Conservation (phyloP, 805 yeast species). For the Priceomyces haplophilus region DNA sequence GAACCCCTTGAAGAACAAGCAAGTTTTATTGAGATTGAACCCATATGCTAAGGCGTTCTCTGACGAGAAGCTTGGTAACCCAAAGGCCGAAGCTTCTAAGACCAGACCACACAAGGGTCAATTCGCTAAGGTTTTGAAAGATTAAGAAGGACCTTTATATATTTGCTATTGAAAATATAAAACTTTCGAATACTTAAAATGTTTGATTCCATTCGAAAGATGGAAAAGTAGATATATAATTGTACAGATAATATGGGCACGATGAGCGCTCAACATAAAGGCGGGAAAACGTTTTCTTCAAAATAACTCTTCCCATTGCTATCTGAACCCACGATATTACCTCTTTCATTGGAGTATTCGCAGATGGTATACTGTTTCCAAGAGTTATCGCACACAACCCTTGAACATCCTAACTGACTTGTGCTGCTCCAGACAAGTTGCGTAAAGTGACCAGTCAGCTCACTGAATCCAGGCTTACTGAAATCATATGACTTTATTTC, state of each 20-base stretch:
- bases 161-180: neutral
- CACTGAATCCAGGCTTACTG: constrained; percentile 48
- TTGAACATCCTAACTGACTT: constrained; percentile 65
- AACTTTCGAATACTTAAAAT: neutral
- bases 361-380: constrained; percentile 68
- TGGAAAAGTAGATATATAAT: too few relatives aligned
- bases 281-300: constrained; percentile 43
- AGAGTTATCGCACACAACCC: constrained; percentile 41
- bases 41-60: constrained; percentile 98
- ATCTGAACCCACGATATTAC: constrained; percentile 45
- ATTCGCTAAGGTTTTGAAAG: constrained; percentile 64
- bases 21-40: constrained; percentile 95
- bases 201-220: neutral
- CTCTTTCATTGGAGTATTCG: constrained; percentile 56
- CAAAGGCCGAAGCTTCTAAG: constrained; percentile 64
- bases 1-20: constrained; percentile 97
- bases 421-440: constrained; percentile 70
- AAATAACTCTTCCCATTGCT: constrained; percentile 36
- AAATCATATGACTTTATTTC: constrained; percentile 59
- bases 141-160: constrained; percentile 9
- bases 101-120: constrained; percentile 69
- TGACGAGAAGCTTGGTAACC: constrained; percentile 85
- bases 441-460: constrained; percentile 72
- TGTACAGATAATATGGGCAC: too few relatives aligned
- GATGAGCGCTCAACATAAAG: constrained; percentile 10